Conservation (phyloP, 1,139 yeast genomes). For the Lodderomyces elongisporus region DNA sequence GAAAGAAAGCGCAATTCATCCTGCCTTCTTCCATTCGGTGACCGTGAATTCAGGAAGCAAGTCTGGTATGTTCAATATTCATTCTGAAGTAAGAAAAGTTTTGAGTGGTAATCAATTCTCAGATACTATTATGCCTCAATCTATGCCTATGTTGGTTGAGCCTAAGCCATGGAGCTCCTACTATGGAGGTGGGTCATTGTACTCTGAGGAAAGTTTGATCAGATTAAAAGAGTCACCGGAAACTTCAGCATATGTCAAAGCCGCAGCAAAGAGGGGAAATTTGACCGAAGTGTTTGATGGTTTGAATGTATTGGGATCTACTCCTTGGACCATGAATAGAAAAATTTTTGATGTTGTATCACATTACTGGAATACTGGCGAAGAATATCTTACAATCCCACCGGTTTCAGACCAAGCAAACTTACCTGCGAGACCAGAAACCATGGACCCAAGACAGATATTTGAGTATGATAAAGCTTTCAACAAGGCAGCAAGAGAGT, state of each 20-base stretch:
- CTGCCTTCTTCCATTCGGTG: slow-evolving; percentile 87
- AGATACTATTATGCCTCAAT: slow-evolving; percentile 78
- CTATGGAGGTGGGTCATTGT: slow-evolving; percentile 80
- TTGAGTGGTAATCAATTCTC: slow-evolving; percentile 64
- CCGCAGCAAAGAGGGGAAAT: slow-evolving; percentile 70
- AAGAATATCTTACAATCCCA: slow-evolving; percentile 78
- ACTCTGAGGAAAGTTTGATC: slow-evolving; percentile 57
- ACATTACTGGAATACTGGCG: slow-evolving; percentile 82
- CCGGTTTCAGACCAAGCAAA: slow-evolving; percentile 48
- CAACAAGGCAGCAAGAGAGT: slow-evolving; percentile 53
- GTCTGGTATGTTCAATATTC: slow-evolving; percentile 77
- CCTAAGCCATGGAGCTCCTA: slow-evolving; percentile 85
- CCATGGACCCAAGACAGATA: slow-evolving; percentile 67
- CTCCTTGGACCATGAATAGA: slow-evolving; percentile 90
- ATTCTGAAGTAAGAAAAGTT: slow-evolving; percentile 59
- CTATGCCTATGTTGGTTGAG: slow-evolving; percentile 85
- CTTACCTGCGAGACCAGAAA: slow-evolving; percentile 57
- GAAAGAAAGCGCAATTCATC: slow-evolving; percentile 64
- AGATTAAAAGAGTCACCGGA: slow-evolving; percentile 86
- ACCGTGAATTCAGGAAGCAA: slow-evolving; percentile 76
- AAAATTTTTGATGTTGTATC: slow-evolving; percentile 64
- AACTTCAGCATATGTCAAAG: slow-evolving; percentile 79
- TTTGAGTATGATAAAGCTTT: slow-evolving; percentile 64
- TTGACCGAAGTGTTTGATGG: slow-evolving; percentile 71
- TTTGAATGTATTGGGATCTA: slow-evolving; percentile 77